Evolutionary conservation across 1,284 basidiomycete species (phyloP).

Genomic region (Sphaerobolus stellatus): DNA sequence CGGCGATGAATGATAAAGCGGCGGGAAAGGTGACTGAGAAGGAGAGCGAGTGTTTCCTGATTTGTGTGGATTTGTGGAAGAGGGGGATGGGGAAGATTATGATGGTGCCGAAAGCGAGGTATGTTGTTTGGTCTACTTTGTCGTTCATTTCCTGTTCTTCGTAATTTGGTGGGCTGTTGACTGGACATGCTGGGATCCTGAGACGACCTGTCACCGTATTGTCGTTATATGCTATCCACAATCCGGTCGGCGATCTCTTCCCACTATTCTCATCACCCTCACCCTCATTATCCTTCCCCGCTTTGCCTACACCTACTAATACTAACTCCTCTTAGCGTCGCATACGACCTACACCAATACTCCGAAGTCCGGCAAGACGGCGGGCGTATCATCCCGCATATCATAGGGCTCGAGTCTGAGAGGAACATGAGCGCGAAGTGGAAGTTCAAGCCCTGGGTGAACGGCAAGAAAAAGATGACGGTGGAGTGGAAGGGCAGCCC

Average conservation of each 20-base stretch:
- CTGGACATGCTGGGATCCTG: too few relatives aligned
- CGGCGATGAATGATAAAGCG: slow-evolving; percentile 18
- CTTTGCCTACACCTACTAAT: neutral
- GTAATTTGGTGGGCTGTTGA: too few relatives aligned
- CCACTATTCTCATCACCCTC: too few relatives aligned
- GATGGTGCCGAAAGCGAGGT: slow-evolving; percentile 29
- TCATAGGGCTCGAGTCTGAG: neutral
- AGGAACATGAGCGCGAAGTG: neutral
- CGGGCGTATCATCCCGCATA: neutral
- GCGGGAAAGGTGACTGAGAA: slow-evolving; percentile 26
- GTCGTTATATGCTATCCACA: too few relatives aligned
- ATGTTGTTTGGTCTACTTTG: neutral
- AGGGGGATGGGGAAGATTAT: slow-evolving; percentile 34
- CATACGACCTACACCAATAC: neutral
- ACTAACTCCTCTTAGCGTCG: neutral
- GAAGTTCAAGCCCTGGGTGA: neutral
- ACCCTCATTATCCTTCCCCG: too few relatives aligned
- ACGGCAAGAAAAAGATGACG: too few relatives aligned
- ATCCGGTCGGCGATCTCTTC: too few relatives aligned
- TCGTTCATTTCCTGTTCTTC: neutral
- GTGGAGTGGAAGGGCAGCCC: slow-evolving; percentile 7
- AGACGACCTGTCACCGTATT: too few relatives aligned
- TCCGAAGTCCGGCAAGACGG: neutral
- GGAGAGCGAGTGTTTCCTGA: slow-evolving; percentile 35
- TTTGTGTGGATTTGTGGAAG: slow-evolving; percentile 40